Evolutionary conservation across 1,284 basidiomycete genomes (phyloP), one percentile per base, ranked within the genome.

Genomic region (Cryptococcus hybrid): DNA sequence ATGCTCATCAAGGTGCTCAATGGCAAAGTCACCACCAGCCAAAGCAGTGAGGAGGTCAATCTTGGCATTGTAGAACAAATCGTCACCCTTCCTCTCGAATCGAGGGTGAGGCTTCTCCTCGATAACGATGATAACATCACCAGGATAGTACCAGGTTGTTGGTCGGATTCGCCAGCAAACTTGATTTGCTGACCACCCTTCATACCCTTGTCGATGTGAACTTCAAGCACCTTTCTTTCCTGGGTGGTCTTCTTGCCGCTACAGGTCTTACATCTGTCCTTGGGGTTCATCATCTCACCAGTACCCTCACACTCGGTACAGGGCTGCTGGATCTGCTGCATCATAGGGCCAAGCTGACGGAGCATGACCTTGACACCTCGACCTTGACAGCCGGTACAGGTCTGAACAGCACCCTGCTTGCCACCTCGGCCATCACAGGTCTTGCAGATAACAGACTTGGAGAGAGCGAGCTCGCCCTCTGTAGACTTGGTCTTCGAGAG

Each of bases 181-280:
- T 85, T 87, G 77, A 99, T 93, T 24, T 92, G 94, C 80, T 98
- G 93, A 37, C 96, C 96, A 57, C 89, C 88, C 81, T 92, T 92
- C 96, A 99, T 99, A 57, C 96, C 96, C 83, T 95, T 97, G 84
- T 99, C 96, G 83, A 99, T 91, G 77, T 97, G 92, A 34, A 99
- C 96, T 80, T 99, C 96, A 70, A 99, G 82, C 65, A 98, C 88
- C 83, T 99, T 99, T 80, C 96, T 92, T 80, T 99, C 96, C 59
- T 90, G 87, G 49, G 88, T 70, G 57, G 91, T 88, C 84, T 99
- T 99, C 83, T 96, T 96, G 66, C 94, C 96, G 77, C 89, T 90
- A 84, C 96, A 99, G 47, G 81, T 81, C 79, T 88, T 86, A 85
- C 96, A 99, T 65, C 88, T 85, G 82, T 99, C 93, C 80, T 95